These are phyloP conservation scores for Furcasterigmium sp. DNA, from an alignment of 2,329 filamentous ascomycete genomes.

Conservation along the genomic window DNA sequence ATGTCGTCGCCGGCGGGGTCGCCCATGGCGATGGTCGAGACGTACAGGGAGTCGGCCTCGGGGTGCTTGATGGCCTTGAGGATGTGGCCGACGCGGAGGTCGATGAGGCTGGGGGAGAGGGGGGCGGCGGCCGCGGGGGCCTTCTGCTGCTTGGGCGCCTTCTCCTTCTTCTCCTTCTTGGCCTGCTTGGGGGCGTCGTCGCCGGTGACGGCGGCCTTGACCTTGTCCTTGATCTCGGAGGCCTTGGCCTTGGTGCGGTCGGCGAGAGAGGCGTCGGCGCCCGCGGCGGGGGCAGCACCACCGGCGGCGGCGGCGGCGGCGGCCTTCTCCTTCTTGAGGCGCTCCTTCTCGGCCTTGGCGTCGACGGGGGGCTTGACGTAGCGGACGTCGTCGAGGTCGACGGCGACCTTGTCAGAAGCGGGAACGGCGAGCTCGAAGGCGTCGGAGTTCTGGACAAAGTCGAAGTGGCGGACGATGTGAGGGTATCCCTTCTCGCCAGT, in stretches of 20 bases:
- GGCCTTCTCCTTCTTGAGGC: conserved; percentile 93
- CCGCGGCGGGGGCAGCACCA: conserved; percentile 37
- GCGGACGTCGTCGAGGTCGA: conserved; percentile 75
- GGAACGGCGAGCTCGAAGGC: conserved; percentile 66
- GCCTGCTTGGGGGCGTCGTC: conserved; percentile 35
- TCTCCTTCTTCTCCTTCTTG: conserved; percentile 88
- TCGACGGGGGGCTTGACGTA: conserved; percentile 87
- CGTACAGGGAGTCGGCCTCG: conserved; percentile 92
- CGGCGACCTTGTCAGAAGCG: conserved; percentile 67
- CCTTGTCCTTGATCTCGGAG: conserved; percentile 41
- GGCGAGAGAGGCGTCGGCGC: conserved; percentile 42
- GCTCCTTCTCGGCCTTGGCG: conserved; percentile 92
- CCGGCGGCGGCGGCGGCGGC: conserved; percentile 48
- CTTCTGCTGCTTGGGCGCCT: conserved; percentile 71
- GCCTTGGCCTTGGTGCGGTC: conserved; percentile 57
- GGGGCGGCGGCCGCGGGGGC: conserved; percentile 66
- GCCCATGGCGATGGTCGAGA: conserved; percentile 92
- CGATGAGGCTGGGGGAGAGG: conserved; percentile 79
- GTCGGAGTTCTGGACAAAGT: conserved; percentile 89
- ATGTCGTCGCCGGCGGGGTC: conserved; percentile 88
- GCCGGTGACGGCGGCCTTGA: conserved; percentile 31
- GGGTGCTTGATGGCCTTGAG: conserved; percentile 94
- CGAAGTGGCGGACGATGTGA: conserved; percentile 84
- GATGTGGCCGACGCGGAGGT: conserved; percentile 94
- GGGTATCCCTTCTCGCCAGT: conserved; percentile 87